Conservation (phyloP, 1,139 yeast genomes). For the Pneumocystis murina region DNA sequence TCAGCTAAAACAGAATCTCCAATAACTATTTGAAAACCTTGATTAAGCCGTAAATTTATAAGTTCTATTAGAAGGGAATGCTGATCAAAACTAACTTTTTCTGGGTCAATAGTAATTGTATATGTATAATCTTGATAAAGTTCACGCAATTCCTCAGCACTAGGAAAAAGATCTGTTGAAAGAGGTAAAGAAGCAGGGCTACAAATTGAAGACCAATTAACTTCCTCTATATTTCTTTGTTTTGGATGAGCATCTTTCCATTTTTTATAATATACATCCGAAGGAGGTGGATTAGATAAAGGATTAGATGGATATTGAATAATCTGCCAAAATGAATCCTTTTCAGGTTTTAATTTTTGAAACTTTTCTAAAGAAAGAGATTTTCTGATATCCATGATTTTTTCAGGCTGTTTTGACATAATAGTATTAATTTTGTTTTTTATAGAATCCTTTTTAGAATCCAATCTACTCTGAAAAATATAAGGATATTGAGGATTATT, state of each 20-base stretch:
- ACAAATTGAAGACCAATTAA: constrained; percentile 84
- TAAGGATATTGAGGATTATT: not conserved
- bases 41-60: constrained; percentile 64
- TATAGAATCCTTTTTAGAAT: not conserved
- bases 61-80: constrained; percentile 66
- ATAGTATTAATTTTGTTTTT: not conserved
- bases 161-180: constrained; percentile 63
- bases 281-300: constrained; percentile 32
- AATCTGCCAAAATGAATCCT: constrained; percentile 37
- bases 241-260: constrained; percentile 49
- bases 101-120: constrained; percentile 43
- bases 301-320: constrained; percentile 57
- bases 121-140: constrained; percentile 41
- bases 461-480: not conserved
- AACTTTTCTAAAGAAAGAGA: constrained; percentile 6
- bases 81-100: constrained; percentile 38
- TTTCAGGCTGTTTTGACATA: not conserved
- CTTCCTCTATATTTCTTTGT: constrained; percentile 27
- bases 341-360: constrained; percentile 4
- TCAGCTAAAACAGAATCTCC: not conserved
- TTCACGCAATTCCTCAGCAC: constrained; percentile 39
- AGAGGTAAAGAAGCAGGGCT: constrained; percentile 89
- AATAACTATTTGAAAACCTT: constrained; percentile 77
- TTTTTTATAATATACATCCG: constrained; percentile 39
- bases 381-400: not conserved